Base-by-base conservation (phyloP, 371 early-diverging fungal genomes). In the Fennellomyces sp. region DNA sequence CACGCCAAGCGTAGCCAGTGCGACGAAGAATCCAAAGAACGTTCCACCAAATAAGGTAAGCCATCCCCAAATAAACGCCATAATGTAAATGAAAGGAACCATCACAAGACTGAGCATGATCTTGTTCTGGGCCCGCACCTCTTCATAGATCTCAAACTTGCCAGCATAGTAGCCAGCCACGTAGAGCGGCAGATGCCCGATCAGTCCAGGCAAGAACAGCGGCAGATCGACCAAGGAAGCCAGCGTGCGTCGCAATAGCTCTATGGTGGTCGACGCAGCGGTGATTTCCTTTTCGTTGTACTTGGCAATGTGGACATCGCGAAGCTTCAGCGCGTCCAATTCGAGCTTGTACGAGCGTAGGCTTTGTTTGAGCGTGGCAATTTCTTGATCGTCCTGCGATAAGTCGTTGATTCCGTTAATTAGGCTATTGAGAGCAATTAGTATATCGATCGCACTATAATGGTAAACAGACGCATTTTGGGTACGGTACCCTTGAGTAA, bases 61-160 rank as follows among this genome's bases (percentile, higher is more conserved):
- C 84, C 81, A 83, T 5, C 66, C 73, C 70, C 71, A 78, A 15
- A 75, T 42, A 51, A 83, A 80, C 0, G 76, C 52, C 0, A 58
- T n/a, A 10, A 75, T 23, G 36, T 81, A 83, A 15, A 76, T 74
- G 3, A 80, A 56, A 3, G 77, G 80, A 0, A 80, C 69, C 3
- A 83, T 50, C 1, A 66, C 58, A 35, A 81, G 52, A 1, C 78
- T 75, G 27, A 72, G 69, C 26, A 80, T 68, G 28, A 83, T 81
- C 57, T 85, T 85, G 66, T 78, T 76, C 52, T 85, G 86, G 13
- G 86, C 86, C 23, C 73, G 68, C 2, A 73, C 77, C 61, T 85
- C 86, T 61, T 82, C 83, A 50, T 81, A 81, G 25, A 70, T 75
- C 57, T 83, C 84, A 51, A 57, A 69, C 31, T 69, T 71, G 33